A percentile compares a stretch with the other conserved stretches of the same genome.
These are phyloP conservation scores for Phaeotremella skinneri DNA, from an alignment of 768 basidiomycete genomes.

Conservation along the genomic window DNA sequence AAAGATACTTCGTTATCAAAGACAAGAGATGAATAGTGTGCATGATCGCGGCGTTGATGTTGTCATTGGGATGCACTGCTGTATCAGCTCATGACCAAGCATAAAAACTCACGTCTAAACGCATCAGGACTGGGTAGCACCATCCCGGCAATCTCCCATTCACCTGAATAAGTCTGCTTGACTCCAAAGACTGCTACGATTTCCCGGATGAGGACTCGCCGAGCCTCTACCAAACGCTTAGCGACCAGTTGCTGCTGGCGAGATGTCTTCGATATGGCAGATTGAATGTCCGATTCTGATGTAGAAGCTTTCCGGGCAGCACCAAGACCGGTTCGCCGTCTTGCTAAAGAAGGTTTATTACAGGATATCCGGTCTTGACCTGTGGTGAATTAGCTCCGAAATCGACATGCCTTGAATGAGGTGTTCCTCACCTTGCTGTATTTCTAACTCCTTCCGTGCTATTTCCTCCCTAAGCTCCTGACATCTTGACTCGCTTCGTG, in stretches of 20 bases:
- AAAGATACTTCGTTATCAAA: constrained; percentile 45
- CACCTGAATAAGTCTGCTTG: constrained; percentile 6
- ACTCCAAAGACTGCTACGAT: constrained; percentile 39
- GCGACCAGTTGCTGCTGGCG: constrained; percentile 16
- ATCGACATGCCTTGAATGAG: neutral
- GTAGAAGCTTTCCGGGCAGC: neutral
- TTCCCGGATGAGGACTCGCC: constrained; percentile 39
- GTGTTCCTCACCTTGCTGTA: constrained; percentile 7
- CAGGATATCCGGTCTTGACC: neutral
- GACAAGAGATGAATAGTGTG: constrained; percentile 43
- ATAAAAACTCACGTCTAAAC: constrained; percentile 27
- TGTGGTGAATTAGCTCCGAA: neutral
- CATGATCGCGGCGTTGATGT: constrained; percentile 37
- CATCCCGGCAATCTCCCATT: constrained; percentile 42
- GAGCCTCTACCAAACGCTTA: constrained; percentile 28
- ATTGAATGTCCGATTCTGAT: neutral
- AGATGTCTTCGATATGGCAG: constrained; percentile 2
- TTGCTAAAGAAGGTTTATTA: neutral
- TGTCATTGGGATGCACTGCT: constrained; percentile 26
- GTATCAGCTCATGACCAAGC: neutral
- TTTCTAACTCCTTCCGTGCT: constrained; percentile 3
- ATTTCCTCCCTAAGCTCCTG: constrained; percentile 10
- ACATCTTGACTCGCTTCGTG: constrained; percentile 13
- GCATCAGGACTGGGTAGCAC: constrained; percentile 22
- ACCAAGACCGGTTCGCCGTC: constrained; percentile 1